Conservation (phyloP, 2,329 filamentous ascomycete genomes). For the Venturia carpophila region DNA sequence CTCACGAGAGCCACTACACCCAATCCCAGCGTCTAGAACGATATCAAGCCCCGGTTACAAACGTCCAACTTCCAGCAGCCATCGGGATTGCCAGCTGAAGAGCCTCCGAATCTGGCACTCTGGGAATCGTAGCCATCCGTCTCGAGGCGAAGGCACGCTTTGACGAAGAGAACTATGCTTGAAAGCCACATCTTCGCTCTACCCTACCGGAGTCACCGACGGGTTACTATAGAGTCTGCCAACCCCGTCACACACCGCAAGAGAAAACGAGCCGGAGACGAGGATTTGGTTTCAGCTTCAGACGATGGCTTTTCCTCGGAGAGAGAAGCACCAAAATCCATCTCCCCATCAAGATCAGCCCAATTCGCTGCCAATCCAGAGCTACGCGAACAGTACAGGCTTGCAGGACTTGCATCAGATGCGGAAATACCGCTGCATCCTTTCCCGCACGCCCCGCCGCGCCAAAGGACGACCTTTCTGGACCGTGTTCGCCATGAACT, state of each 20-base stretch:
- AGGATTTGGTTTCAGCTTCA: too few relatives aligned
- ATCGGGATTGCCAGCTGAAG: too few relatives aligned
- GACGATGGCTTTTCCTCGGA: background rate
- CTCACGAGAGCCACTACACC: too few relatives aligned
- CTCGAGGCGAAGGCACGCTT: too few relatives aligned
- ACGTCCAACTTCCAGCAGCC: too few relatives aligned
- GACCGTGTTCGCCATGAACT: slow-evolving; percentile 34
- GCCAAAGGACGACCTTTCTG: slow-evolving; percentile 22
- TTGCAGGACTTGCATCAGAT: slow-evolving; percentile 35
- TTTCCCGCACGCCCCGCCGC: slow-evolving; percentile 37
- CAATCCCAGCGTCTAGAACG: too few relatives aligned
- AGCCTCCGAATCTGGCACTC: too few relatives aligned
- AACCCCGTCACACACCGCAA: background rate
- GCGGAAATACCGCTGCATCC: slow-evolving; percentile 33
- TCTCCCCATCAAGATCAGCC: background rate
- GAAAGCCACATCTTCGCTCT: background rate
- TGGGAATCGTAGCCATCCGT: too few relatives aligned
- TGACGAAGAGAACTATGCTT: background rate
- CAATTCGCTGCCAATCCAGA: background rate
- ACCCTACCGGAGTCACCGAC: background rate
- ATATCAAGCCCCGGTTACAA: too few relatives aligned
- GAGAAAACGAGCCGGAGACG: background rate
- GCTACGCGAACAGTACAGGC: slow-evolving; percentile 3
- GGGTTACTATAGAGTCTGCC: background rate
- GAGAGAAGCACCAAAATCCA: background rate